Conservation (phyloP, 306 rosid species). For the Pyrus communis region DNA sequence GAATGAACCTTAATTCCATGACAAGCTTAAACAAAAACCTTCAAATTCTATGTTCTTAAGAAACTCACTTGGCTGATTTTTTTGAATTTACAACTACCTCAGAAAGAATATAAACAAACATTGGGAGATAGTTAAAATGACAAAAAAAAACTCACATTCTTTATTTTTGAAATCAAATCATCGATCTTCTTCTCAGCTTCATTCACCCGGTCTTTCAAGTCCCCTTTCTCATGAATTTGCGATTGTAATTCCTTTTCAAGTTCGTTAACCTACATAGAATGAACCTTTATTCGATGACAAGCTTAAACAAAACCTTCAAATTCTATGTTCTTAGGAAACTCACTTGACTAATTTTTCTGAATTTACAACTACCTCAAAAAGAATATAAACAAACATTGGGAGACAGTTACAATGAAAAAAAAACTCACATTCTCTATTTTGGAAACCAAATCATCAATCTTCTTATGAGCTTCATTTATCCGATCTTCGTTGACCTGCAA, state of each 20-base stretch:
- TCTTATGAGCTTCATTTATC: conserved; percentile 46
- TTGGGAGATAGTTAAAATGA: no score
- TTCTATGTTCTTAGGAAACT: not conserved
- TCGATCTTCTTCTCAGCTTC: conserved; percentile 47
- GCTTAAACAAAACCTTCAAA: not conserved
- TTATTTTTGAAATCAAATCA: conserved; percentile 51
- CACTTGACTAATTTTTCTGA: not conserved
- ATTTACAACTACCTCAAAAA: not conserved
- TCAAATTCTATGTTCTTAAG: no score
- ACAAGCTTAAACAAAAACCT: no score
- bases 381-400: not conserved
- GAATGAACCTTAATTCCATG: not conserved
- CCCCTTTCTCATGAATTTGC: conserved; percentile 48
- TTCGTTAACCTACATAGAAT: conserved; percentile 49
- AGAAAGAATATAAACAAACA: no score
- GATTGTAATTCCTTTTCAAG: conserved; percentile 47
- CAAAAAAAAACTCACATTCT: conserved; percentile 39
- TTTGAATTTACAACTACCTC: no score
- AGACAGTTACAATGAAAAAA: not conserved
- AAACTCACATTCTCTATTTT: conserved; percentile 56
- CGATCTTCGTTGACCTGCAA: conserved; percentile 56
- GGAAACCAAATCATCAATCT: conserved; percentile 43
- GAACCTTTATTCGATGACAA: not conserved
- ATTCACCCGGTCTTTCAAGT: conserved; percentile 51
- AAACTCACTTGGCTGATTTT: no score